Base-by-base conservation (phyloP, 352 stramenopile species). In the Globisporangium viniferum region DNA sequence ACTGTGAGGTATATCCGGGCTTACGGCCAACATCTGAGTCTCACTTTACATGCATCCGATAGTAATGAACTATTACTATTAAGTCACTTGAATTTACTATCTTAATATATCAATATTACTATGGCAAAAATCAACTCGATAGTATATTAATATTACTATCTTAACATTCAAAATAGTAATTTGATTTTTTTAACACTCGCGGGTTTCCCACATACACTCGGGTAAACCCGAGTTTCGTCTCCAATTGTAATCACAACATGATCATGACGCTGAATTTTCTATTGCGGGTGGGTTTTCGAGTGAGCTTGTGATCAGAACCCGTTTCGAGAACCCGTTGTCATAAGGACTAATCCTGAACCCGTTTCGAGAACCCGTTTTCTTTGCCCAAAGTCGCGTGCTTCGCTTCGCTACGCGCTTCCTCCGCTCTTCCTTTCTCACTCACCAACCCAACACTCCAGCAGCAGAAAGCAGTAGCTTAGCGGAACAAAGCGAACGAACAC, bases 401-500 rank as follows among this genome's bases (percentile, higher is more conserved):
- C 15, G 41, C 0, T 33, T 59, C 22, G 10, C 24, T 57, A 3
- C 5, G 27, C 53, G 18, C 36, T 48, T 44, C 57, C 39, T 62
- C n/a, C 22, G 35, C 24, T 41, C 58, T 35, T 63, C 41, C 39
- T 63, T 63, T 62, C 56, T n/a, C 20, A 63, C 36, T n/a, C 20
- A 63, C 36, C 58, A 49, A 51, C 5, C 7, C 33, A 59, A 10
- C 24, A 59, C 53, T 15, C 12, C 36, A 46, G 18, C 36, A 44
- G 2, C 27, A 59, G 15, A 46, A 18, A 46, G 39, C 12, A 46
- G 54, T 29, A 59, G 24, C 24, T 59, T 4, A 41, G 29, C 54
- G 10, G 54, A 41, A 59, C 29, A 59, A 22, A 8, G 54, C 54
- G 54, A 59, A 59, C 54, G 54, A 59, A 64, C 59, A 44, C 18